Percentiles rank a stretch among this genome's conserved stretches.
Conservation (phyloP, 148 eudicot genomes). For the Chenopodium album region DNA sequence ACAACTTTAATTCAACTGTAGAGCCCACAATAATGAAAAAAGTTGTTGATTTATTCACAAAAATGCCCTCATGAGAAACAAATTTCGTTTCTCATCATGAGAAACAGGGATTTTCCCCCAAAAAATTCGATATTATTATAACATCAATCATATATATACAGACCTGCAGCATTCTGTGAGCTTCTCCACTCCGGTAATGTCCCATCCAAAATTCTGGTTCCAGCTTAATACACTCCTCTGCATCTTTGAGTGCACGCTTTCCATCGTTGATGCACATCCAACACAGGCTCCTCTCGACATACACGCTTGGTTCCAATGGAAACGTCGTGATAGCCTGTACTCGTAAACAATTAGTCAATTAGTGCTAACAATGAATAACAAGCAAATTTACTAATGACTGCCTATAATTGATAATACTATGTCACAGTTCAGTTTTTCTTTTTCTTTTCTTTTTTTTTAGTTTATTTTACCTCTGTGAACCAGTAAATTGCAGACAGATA, state of each 20-base stretch:
- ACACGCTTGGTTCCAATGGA: background rate
- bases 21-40: too few species aligned
- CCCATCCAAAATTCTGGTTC: background rate
- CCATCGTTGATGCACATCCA: conserved; percentile 3
- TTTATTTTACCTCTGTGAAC: background rate
- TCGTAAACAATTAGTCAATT: too few species aligned
- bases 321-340: conserved; percentile 5
- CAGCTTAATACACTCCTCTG: conserved; percentile 2
- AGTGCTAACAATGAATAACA: too few species aligned
- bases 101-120: too few species aligned
- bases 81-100: too few species aligned
- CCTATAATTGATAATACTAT: too few species aligned
- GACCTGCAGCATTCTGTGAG: conserved; percentile 17
- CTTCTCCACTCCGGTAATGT: conserved; percentile 16
- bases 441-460: background rate
- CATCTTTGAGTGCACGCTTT: conserved; percentile 2
- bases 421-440: background rate
- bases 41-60: too few species aligned
- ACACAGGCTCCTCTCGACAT: conserved; percentile 17
- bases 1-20: too few species aligned
- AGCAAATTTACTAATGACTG: too few species aligned
- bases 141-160: too few species aligned
- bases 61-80: too few species aligned
- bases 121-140: background rate
- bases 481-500: conserved; percentile 13